Conservation (phyloP, 345 rosid species). For the Euphorbia lathyris region DNA sequence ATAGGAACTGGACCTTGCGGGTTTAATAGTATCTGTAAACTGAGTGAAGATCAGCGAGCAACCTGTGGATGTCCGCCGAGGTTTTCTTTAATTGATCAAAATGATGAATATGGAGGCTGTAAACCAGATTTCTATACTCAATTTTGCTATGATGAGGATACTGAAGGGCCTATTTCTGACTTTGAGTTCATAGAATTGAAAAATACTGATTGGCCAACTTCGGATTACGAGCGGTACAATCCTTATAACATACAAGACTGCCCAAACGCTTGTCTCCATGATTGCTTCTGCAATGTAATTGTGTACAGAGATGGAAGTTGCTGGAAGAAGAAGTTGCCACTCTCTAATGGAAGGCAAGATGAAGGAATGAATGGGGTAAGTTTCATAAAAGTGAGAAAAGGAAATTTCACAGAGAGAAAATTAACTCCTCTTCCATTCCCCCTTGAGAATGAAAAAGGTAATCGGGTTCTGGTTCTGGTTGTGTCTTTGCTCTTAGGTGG, state of each 20-base stretch:
- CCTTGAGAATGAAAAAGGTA: neutral
- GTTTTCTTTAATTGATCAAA: constrained; percentile 26
- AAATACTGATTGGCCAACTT: constrained; percentile 28
- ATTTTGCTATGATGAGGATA: constrained; percentile 23
- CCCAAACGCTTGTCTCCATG: constrained; percentile 31
- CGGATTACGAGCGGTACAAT: constrained; percentile 25
- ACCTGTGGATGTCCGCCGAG: constrained; percentile 30
- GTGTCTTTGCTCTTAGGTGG: constrained; percentile 23
- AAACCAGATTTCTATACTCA: constrained; percentile 24
- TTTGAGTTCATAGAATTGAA: constrained; percentile 17
- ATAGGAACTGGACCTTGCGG: neutral
- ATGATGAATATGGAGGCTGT: constrained; percentile 35
- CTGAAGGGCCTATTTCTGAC: constrained; percentile 10
- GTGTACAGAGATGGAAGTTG: neutral
- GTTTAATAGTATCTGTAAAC: neutral
- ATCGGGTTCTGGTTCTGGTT: neutral
- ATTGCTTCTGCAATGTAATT: constrained; percentile 40
- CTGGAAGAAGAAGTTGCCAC: constrained; percentile 38
- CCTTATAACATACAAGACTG: constrained; percentile 26
- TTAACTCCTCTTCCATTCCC: neutral
- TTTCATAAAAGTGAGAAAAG: constrained; percentile 29
- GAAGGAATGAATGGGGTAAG: neutral
- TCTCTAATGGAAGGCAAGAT: constrained; percentile 33
- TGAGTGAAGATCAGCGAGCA: constrained; percentile 14
- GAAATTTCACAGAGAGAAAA: neutral